Evolutionary conservation across 2,329 filamentous ascomycete genomes (phyloP).

Genomic region (Fusarium illudens): DNA sequence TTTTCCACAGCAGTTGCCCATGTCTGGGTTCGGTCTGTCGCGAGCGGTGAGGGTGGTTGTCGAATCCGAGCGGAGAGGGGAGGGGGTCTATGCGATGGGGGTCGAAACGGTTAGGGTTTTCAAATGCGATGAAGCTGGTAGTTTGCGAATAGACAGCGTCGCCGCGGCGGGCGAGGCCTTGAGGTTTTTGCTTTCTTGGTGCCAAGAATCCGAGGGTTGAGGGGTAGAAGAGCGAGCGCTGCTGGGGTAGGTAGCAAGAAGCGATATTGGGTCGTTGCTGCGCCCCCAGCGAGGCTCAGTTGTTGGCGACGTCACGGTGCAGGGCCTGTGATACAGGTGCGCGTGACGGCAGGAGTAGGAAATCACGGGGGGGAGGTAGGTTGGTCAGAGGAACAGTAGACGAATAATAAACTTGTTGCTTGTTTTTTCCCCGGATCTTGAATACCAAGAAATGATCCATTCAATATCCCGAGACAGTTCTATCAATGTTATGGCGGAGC

Average conservation of each 20-base stretch:
- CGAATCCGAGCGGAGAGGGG: not conserved
- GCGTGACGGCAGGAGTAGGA: not conserved
- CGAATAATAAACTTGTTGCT: not conserved
- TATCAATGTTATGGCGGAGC: not conserved
- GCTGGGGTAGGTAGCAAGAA: not conserved
- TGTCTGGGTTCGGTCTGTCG: constrained; percentile 48
- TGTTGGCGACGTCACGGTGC: not conserved
- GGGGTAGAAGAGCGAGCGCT: not conserved
- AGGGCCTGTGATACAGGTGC: not conserved
- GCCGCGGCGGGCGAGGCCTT: constrained; percentile 16
- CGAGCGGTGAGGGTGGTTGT: not conserved
- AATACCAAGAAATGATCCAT: not conserved
- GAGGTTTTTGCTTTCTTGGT: not conserved
- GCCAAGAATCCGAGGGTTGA: not conserved
- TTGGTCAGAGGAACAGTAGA: not conserved
- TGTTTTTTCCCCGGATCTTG: not conserved
- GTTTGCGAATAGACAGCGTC: constrained; percentile 1
- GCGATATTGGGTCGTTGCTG: not conserved
- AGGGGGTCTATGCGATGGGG: not conserved
- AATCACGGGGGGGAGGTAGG: not conserved
- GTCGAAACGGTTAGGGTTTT: too few relatives aligned
- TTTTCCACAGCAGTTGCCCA: constrained; percentile 91
- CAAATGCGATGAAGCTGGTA: not conserved
- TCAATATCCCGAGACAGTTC: not conserved
- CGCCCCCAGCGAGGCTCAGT: not conserved